These are phyloP conservation scores for Salvia splendens DNA, from an alignment of 257 asterid genomes.

Conservation along the genomic window DNA sequence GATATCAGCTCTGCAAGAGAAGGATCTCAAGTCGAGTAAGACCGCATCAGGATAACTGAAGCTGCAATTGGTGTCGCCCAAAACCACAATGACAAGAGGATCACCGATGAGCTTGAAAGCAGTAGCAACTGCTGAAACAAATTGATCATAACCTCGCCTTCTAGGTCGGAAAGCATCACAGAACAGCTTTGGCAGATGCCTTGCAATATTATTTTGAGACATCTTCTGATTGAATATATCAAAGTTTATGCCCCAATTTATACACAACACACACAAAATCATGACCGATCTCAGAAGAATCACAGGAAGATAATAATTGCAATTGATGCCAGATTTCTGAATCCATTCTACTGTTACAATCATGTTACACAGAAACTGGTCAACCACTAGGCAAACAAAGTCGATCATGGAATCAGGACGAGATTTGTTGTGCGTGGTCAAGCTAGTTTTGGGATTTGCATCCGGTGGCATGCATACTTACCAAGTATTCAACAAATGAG, in stretches of 20 bases:
- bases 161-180: conserved; percentile 31
- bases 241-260: conserved; percentile 38
- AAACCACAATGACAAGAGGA: conserved; percentile 46
- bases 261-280: conserved; percentile 41
- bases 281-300: conserved; percentile 44
- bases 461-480: conserved; percentile 30
- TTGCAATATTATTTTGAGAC: background rate
- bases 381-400: conserved; percentile 28
- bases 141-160: background rate
- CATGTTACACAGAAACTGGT: conserved; percentile 9
- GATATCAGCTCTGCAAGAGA: conserved; percentile 33
- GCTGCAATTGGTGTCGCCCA: background rate
- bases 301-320: conserved; percentile 30
- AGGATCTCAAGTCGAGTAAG: conserved; percentile 37
- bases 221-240: conserved; percentile 26
- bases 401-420: background rate
- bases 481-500: conserved; percentile 50
- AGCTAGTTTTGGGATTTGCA: conserved; percentile 12
- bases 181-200: conserved; percentile 40
- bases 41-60: conserved; percentile 39
- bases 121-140: conserved; percentile 32
- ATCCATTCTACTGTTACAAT: conserved; percentile 40
- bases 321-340: background rate
- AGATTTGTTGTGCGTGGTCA: background rate
- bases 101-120: conserved; percentile 48